Evolutionary conservation across 257 asterid species (phyloP), one percentile per base, ranked within the genome.

Genomic region (Prunella vulgaris): DNA sequence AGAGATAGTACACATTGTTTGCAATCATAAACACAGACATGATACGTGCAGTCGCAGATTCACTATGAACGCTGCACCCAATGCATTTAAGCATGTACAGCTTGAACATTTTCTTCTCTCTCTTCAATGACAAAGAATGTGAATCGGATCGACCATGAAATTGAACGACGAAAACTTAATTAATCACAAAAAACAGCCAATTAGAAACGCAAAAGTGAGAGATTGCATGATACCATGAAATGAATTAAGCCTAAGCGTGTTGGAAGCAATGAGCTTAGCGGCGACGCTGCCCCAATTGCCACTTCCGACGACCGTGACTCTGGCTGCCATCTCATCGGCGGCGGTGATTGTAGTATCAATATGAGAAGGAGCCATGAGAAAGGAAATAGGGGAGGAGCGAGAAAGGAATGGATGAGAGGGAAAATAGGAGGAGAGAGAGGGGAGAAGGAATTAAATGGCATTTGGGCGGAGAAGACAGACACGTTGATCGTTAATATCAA

Each of bases 281-380:
- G 98, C 95, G 44, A 92, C 98, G 82, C 96, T 89, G 7, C 96
- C 98, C 98, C 98, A 92, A 69, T 92, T 92, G 60, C 98, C 98
- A 63, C 96, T 89, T 30, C 96, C 98, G 53, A 92, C 92, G 30
- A 92, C 86, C 15, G 98, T 82, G 74, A 92, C 95, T 75, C 78
- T 83, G 9, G 86, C 83, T 75, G 77, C 14, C 59, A 64, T 73
- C 32, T 61, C 62, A 10, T 13, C 67, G 13, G 15, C 66, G 25
- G 51, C 58, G 60, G 57, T 60, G 73, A 67, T 13, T 27, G 40
- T 0, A 40, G 2, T 37, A 17, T 64, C 42, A 2, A 5, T 76
- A 49, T 68, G 62, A 2, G 78, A 80, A 17, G 88, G 84, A 53
- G 85, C 78, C 84, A 84, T 81, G 56, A 12, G 44, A 17, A 25